Percentiles rank a stretch among this genome's conserved stretches.
phyloP scores from a whole-genome alignment of 345 rosid genomes.

The Eucalyptus regnans region DNA sequence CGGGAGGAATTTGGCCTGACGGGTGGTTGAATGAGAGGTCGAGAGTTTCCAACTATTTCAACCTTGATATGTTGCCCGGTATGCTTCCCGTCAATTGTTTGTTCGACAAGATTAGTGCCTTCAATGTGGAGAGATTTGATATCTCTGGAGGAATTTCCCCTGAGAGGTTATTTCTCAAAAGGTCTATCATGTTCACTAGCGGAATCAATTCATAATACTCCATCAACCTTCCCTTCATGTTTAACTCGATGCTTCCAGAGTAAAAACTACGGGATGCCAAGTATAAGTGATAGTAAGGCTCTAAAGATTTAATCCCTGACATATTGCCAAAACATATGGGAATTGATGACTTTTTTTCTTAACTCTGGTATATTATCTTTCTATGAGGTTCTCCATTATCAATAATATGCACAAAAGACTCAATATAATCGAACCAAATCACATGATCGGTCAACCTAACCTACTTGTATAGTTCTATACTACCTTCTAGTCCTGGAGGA shows the following conservation, averaged over 20 bases:
- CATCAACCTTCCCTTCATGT: neutral
- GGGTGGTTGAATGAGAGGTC: constrained; percentile 10
- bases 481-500: too few species aligned
- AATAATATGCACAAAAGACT: too few species aligned
- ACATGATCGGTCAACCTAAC: too few species aligned
- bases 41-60: constrained; percentile 2
- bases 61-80: neutral
- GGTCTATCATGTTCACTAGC: neutral
- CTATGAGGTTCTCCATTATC: too few species aligned
- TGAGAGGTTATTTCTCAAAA: constrained; percentile 1
- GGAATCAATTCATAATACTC: neutral
- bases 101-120: neutral
- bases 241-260: neutral
- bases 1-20: constrained; percentile 7
- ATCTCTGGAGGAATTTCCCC: constrained; percentile 8
- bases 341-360: neutral
- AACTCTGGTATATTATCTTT: too few species aligned
- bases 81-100: constrained; percentile 4
- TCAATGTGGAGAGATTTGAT: neutral
- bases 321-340: neutral
- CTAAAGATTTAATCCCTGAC: neutral
- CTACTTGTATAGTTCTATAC: too few species aligned
- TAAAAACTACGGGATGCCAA: neutral
- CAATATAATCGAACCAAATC: too few species aligned
- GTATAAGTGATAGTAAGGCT: too few species aligned